Evolutionary conservation across 345 rosid species (phyloP).

Genomic region (Carallia brachiata): DNA sequence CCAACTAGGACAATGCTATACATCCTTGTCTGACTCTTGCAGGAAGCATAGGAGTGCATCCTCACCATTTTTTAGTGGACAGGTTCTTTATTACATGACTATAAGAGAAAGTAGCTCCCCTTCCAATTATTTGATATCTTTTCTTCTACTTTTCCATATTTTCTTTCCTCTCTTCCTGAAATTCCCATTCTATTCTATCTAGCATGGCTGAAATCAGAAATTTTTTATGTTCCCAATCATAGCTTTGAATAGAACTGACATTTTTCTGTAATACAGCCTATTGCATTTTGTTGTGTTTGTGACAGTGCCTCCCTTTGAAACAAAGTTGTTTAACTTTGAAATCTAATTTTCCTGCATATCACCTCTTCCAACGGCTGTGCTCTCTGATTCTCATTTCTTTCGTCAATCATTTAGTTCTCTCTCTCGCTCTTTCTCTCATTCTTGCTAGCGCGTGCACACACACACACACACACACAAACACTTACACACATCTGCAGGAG

Average conservation of each 20-base stretch:
- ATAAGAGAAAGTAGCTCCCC: not conserved
- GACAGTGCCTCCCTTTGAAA: not conserved
- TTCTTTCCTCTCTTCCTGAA: not conserved
- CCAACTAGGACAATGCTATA: not conserved
- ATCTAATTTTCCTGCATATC: not conserved
- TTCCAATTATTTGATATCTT: not conserved
- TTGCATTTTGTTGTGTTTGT: too few relatives aligned
- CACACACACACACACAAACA: not conserved
- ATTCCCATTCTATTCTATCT: not conserved
- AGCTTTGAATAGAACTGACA: not conserved
- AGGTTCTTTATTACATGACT: not conserved
- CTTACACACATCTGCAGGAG: not conserved
- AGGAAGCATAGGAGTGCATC: not conserved
- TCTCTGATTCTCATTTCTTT: not conserved
- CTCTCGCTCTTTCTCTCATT: not conserved
- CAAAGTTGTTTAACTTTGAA: not conserved
- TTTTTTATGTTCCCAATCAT: not conserved
- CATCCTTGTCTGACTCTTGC: not conserved
- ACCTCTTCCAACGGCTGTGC: not conserved
- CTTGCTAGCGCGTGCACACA: too few relatives aligned
- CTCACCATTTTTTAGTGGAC: not conserved
- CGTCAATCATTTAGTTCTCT: not conserved
- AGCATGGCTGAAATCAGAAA: not conserved
- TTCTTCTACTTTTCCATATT: not conserved
- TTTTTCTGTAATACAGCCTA: not conserved